Evolutionary conservation across 2,329 filamentous ascomycete genomes (phyloP).

Genomic region (Aspergillus aculeatinus): DNA sequence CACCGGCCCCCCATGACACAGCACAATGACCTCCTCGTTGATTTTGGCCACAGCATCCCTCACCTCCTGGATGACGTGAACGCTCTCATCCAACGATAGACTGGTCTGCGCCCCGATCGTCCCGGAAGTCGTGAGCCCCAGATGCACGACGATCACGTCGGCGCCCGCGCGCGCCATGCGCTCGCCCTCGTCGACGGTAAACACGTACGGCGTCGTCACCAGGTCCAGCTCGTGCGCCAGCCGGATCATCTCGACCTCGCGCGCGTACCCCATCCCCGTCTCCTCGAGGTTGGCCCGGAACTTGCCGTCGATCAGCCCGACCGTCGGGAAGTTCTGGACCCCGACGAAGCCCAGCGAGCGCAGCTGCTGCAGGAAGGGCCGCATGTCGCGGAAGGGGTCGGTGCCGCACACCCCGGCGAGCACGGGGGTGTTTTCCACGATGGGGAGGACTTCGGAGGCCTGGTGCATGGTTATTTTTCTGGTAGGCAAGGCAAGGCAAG

Average conservation of each 20-base stretch:
- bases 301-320: constrained; percentile 67
- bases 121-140: constrained; percentile 65
- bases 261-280: constrained; percentile 67
- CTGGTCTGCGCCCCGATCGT: constrained; percentile 64
- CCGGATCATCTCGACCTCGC: constrained; percentile 66
- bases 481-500: no score
- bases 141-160: constrained; percentile 67
- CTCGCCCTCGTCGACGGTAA: constrained; percentile 60
- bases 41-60: constrained; percentile 58
- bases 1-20: constrained; percentile 71
- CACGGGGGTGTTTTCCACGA: constrained; percentile 64
- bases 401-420: constrained; percentile 70
- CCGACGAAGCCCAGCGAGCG: constrained; percentile 65
- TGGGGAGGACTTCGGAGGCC: constrained; percentile 65
- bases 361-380: constrained; percentile 59
- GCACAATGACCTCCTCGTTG: constrained; percentile 60
- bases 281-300: constrained; percentile 69
- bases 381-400: constrained; percentile 66
- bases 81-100: constrained; percentile 64
- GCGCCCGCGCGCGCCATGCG: constrained; percentile 65
- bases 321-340: constrained; percentile 72
- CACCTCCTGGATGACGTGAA: constrained; percentile 62
- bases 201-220: constrained; percentile 70
- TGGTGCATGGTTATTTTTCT: constrained; percentile 22
- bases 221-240: constrained; percentile 60